phyloP scores from a whole-genome alignment of 306 rosid genomes.

The Cicer bijugum region DNA sequence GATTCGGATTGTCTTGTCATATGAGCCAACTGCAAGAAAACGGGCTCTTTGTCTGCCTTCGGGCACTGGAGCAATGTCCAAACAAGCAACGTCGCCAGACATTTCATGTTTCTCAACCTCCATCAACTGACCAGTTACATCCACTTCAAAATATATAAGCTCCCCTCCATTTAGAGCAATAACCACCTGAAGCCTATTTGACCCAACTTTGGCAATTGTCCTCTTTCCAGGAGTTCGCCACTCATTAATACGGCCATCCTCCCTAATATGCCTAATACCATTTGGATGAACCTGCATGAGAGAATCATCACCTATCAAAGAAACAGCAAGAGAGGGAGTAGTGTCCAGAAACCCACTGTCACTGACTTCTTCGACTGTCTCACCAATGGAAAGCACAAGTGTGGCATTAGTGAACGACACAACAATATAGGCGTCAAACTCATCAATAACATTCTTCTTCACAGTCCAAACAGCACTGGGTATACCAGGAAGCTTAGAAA shows the following conservation, averaged over 20 bases:
- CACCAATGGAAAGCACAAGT: slow-evolving; percentile 96
- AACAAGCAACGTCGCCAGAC: slow-evolving; percentile 95
- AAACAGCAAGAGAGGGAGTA: slow-evolving; percentile 91
- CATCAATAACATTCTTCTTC: slow-evolving; percentile 86
- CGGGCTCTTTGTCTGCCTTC: slow-evolving; percentile 97
- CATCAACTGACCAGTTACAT: slow-evolving; percentile 91
- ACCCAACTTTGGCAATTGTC: slow-evolving; percentile 86
- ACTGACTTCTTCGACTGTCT: slow-evolving; percentile 96
- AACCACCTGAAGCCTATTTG: slow-evolving; percentile 91
- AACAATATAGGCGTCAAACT: slow-evolving; percentile 93
- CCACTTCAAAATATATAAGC: slow-evolving; percentile 93
- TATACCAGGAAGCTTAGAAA: slow-evolving; percentile 91
- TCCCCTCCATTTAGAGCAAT: slow-evolving; percentile 97
- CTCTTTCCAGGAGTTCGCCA: slow-evolving; percentile 99
- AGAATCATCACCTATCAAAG: slow-evolving; percentile 97
- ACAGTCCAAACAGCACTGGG: slow-evolving; percentile 99
- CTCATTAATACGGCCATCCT: slow-evolving; percentile 93
- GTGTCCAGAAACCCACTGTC: slow-evolving; percentile 97
- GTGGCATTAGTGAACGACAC: slow-evolving; percentile 95
- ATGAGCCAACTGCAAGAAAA: slow-evolving; percentile 94
- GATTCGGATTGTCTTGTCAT: slow-evolving; percentile 85
- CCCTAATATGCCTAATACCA: slow-evolving; percentile 99
- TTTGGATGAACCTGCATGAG: slow-evolving; percentile 99
- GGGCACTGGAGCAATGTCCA: slow-evolving; percentile 95
- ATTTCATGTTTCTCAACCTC: slow-evolving; percentile 97